phyloP scores from a whole-genome alignment of 2,329 filamentous ascomycete species.

The Aspergillus niger region DNA sequence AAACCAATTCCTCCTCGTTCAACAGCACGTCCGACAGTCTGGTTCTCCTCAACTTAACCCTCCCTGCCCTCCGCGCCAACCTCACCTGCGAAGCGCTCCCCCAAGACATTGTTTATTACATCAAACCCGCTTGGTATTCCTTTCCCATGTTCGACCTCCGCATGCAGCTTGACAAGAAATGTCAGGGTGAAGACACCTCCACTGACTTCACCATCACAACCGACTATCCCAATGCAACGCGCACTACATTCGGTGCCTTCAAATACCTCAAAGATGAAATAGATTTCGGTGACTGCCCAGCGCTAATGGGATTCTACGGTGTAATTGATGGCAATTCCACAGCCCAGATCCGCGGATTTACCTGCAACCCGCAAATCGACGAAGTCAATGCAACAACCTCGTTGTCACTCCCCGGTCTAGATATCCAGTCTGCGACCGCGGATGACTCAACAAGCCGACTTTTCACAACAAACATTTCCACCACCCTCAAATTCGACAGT shows the following conservation, averaged over 20 bases:
- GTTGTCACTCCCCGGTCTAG: slow-evolving; percentile 11
- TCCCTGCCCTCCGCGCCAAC: slow-evolving; percentile 5
- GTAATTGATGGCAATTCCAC: slow-evolving; percentile 12
- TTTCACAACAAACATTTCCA: neutral
- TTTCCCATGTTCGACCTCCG: neutral
- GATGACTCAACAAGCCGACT: neutral
- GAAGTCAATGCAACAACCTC: slow-evolving; percentile 21
- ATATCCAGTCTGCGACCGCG: neutral
- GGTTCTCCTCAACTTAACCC: neutral
- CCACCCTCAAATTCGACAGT: neutral
- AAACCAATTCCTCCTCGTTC: neutral
- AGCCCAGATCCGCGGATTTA: slow-evolving; percentile 17
- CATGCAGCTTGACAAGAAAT: neutral
- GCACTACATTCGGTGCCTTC: slow-evolving; percentile 5
- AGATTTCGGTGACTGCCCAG: neutral
- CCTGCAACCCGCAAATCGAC: slow-evolving; percentile 23
- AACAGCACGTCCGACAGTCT: neutral
- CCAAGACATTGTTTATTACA: neutral
- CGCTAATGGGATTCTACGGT: slow-evolving; percentile 13
- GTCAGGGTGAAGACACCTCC: neutral
- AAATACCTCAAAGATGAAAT: neutral
- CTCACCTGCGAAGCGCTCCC: neutral
- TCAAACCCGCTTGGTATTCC: accelerated
- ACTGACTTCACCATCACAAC: neutral
- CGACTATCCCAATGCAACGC: neutral